Base-by-base conservation (phyloP, 2,329 filamentous ascomycete genomes). In the Phaeoacremonium minimum region DNA sequence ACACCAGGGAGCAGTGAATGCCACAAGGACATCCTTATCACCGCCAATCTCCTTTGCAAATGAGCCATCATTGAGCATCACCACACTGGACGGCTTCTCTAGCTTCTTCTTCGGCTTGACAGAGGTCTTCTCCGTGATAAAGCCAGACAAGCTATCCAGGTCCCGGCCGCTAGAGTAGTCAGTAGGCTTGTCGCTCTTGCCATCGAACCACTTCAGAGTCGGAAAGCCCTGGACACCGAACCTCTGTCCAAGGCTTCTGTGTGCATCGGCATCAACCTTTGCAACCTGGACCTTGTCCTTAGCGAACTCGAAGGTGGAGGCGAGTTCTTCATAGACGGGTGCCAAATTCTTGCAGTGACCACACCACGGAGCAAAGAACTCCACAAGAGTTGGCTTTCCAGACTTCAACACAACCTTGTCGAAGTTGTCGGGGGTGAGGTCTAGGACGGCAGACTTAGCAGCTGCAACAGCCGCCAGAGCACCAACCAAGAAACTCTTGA, bases 361-460 rank as follows among this genome's bases (percentile, higher is more conserved):
- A 58, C 93, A 98, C 93, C 93, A 98, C 16, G 91, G 90, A 20
- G 93, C 93, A 58, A 95, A 97, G 77, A 98, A 98, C 64, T 97
- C 90, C 52, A 97, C 89, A 17, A 98, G 82, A 0, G 93, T 90
- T 30, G 93, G 91, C 72, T 95, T 97, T 64, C 89, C 89, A 31
- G 87, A 91, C 61, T 94, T 80, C 42, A 95, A 75, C 46, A 95
- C 88, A 37, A 95, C 74, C 32, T 83, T 69, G 71, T 97, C 91
- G 62, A 98, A 98, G 73, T 96, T 98, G 53, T 72, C 71, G 38
- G 91, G 89, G 42, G 85, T 81, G 43, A 98, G 83, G 63, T 97
- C 91, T 52, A 95, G 73, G 46, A 98, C 93, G 38, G 87, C 85
- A 38, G 88, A 93, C 52, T 82, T 80, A 53, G 86, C 83, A 42